phyloP scores from a whole-genome alignment of 1,284 basidiomycete species.

The Agaricales sp. region DNA sequence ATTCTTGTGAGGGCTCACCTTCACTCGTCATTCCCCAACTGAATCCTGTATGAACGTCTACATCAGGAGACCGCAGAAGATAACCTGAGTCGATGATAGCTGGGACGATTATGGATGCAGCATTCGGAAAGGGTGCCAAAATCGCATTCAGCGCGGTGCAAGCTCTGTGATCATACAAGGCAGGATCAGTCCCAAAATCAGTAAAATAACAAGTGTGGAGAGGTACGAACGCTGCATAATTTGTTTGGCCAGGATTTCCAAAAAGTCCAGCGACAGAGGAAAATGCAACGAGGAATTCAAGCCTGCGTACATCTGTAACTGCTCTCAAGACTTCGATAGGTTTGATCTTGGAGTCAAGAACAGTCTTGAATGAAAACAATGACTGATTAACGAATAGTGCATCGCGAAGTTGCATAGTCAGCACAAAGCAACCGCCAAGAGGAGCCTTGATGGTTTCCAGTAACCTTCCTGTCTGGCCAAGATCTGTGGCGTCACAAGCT shows the following conservation, averaged over 20 bases:
- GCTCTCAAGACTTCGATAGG: constrained; percentile 18
- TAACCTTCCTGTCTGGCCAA: constrained; percentile 12
- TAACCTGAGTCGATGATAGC: constrained; percentile 18
- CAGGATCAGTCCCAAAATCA: neutral
- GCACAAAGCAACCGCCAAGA: constrained; percentile 25
- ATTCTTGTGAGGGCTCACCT: constrained; percentile 13
- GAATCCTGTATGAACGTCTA: neutral
- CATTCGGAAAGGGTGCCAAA: constrained; percentile 20
- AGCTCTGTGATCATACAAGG: constrained; percentile 17
- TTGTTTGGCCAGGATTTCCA: constrained; percentile 30
- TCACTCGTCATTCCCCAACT: constrained; percentile 19
- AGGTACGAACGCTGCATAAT: constrained; percentile 23
- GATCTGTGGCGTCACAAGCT: constrained; percentile 20
- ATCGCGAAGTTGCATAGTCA: constrained; percentile 23
- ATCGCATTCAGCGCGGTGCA: constrained; percentile 24
- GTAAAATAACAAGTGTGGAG: neutral
- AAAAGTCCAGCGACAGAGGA: constrained; percentile 24
- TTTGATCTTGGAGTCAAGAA: constrained; percentile 21
- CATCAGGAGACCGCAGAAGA: neutral
- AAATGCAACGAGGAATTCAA: constrained; percentile 28
- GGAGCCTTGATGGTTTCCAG: constrained; percentile 14
- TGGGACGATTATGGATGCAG: constrained; percentile 24
- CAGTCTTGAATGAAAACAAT: constrained; percentile 18
- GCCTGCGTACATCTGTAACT: constrained; percentile 11
- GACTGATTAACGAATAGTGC: constrained; percentile 21